Percentiles rank a stretch among this genome's conserved stretches.
phyloP scores from a whole-genome alignment of 139 green algal genomes.

The Gonium pectorale region DNA sequence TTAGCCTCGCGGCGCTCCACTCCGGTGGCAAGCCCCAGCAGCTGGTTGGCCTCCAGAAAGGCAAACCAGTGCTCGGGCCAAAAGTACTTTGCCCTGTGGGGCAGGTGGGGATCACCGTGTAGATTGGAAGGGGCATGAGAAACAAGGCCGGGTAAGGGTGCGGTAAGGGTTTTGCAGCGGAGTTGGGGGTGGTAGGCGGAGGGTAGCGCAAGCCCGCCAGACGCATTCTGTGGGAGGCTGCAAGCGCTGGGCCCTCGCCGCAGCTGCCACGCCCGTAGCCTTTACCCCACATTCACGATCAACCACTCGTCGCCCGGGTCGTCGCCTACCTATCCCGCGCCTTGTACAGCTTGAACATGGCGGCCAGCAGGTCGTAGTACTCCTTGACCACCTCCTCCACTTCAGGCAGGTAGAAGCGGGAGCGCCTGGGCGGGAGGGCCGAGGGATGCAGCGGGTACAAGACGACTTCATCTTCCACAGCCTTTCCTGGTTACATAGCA shows the following conservation, averaged over 20 bases:
- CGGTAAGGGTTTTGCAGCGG: too few species aligned
- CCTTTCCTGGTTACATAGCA: too few species aligned
- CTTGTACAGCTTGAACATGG: conserved; percentile 62
- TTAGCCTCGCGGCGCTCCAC: conserved; percentile 60
- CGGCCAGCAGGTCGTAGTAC: conserved; percentile 46
- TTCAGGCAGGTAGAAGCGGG: conserved; percentile 24
- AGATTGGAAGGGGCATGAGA: background rate
- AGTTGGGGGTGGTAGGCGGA: too few species aligned
- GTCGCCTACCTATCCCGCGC: conserved; percentile 40
- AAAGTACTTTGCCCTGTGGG: conserved; percentile 43
- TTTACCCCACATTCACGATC: too few species aligned
- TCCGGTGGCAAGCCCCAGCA: conserved; percentile 48
- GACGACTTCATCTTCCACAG: too few species aligned
- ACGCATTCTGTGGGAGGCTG: too few species aligned
- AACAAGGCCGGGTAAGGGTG: background rate
- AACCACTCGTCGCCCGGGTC: too few species aligned
- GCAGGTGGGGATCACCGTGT: background rate
- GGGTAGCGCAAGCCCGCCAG: too few species aligned
- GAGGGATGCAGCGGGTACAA: too few species aligned
- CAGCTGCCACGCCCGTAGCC: too few species aligned
- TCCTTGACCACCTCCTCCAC: conserved; percentile 41
- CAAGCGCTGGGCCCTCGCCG: too few species aligned
- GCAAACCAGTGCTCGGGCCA: conserved; percentile 66
- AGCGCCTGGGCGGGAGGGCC: conserved; percentile 19
- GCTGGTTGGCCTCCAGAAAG: conserved; percentile 56